Base-by-base conservation (phyloP, 2,329 filamentous ascomycete genomes). In the Phyllachora maydis region DNA sequence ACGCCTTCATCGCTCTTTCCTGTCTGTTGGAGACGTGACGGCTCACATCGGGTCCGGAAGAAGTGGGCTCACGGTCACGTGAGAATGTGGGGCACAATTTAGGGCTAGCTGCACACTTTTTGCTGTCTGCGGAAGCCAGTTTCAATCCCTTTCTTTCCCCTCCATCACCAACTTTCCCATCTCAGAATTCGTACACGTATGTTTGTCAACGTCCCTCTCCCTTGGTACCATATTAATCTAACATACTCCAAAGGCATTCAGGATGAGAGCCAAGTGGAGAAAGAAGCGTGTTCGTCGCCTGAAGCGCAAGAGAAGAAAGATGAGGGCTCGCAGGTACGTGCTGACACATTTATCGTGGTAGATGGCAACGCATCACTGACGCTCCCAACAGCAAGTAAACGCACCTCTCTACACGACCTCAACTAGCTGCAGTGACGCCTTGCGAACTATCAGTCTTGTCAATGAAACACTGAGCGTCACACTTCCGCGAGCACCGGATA, bases 271-370 rank as follows among this genome's bases (percentile, higher is more conserved):
- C 54, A 95, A 95, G 70, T 95, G 88, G 88, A 88, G 85, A 70
- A 98, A 98, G 78, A 98, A 98, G 85, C 72, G 88, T 57, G 83
- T 92, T 63, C 71, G 88, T 50, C 75, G 88, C 60, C 81, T 98
- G 59, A 95, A 95, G 77, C 76, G 83, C 55, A 98, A 98, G 83
- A 82, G 88, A 66, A 90, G 88, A 82, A 98, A 98, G 85, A 92
- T 88, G 64, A 73, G 88, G 56, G 88, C 85, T 48, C 65, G 88
- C 65, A 83, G 73, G 88, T 95, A 68, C 69, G 82, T 62, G 6
- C 17, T 59, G 28, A 19, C 19, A 21, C 11, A 8, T 12, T n/a
- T n/a, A n/a, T 22, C 14, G 16, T 16, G 10, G 12, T 18, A 11
- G 8, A 8, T n/a, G 16, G 8, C 23, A 9, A 8, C 34, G 38